Conservation (phyloP, 495 filamentous ascomycete species). For the Penicillium bialowiezense region DNA sequence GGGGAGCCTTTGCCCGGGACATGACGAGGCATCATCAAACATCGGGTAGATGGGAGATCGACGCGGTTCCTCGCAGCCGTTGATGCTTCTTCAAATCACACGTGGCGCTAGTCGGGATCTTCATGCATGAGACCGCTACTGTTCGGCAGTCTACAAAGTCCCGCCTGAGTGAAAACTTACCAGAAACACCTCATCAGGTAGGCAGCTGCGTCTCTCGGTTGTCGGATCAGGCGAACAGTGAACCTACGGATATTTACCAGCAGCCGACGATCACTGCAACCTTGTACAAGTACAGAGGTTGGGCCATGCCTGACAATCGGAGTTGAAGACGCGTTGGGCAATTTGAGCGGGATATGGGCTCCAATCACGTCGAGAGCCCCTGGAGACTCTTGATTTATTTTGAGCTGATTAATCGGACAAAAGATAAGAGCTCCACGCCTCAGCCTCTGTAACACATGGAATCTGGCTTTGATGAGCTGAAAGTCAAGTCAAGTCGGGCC, state of each 20-base stretch:
- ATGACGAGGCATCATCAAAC: constrained; percentile 12
- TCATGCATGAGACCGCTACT: constrained; percentile 35
- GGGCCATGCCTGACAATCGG: constrained; percentile 7
- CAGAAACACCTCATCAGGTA: not conserved
- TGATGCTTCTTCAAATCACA: constrained; percentile 39
- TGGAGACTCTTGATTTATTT: not conserved
- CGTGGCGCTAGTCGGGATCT: constrained; percentile 47
- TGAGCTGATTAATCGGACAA: not conserved
- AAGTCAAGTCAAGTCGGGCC: not conserved
- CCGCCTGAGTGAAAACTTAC: not conserved
- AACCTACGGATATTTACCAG: constrained; percentile 1
- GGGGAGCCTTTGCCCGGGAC: not conserved
- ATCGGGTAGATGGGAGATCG: constrained; percentile 44
- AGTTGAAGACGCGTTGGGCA: constrained; percentile 15
- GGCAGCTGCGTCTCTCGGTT: not conserved
- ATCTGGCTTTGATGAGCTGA: not conserved
- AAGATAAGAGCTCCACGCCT: not conserved
- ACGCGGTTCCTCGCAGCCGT: constrained; percentile 45
- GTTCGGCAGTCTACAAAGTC: constrained; percentile 10
- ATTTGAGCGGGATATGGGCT: constrained; percentile 6
- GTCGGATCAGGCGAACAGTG: constrained; percentile 13
- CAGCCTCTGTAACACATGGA: constrained; percentile 13
- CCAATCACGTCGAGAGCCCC: constrained; percentile 1
- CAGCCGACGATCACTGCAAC: constrained; percentile 15
- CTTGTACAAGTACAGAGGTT: constrained; percentile 2